Conservation (phyloP, 148 eudicot genomes). For the Rhododendron molle region DNA sequence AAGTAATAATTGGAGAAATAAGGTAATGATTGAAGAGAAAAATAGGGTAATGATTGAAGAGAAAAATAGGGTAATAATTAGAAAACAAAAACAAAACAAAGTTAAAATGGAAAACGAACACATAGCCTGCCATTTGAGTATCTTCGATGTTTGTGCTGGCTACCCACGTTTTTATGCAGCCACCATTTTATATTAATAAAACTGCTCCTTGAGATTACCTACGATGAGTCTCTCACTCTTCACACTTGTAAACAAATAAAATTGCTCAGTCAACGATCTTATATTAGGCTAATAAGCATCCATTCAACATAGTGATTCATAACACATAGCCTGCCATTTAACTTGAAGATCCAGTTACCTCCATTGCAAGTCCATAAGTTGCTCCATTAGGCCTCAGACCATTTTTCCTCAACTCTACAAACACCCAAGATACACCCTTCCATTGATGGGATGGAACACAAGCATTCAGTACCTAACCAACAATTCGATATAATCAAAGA, state of each 20-base stretch:
- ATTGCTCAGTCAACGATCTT: too few relatives aligned
- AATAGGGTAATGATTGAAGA: too few relatives aligned
- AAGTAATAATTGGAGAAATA: too few relatives aligned
- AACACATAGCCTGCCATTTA: neutral
- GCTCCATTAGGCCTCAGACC: constrained; percentile 71
- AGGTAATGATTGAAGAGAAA: too few relatives aligned
- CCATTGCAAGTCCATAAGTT: constrained; percentile 98
- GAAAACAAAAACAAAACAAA: too few relatives aligned
- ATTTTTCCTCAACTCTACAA: constrained; percentile 69
- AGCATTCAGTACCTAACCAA: constrained; percentile 73
- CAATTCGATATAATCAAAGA: neutral
- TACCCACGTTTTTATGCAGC: neutral
- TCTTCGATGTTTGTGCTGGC: neutral
- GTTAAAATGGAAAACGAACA: too few relatives aligned
- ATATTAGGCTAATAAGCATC: neutral
- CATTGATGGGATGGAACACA: constrained; percentile 77
- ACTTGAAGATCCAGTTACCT: constrained; percentile 44
- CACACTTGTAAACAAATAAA: neutral
- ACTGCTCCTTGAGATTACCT: neutral
- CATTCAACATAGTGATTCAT: neutral
- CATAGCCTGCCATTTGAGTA: too few relatives aligned
- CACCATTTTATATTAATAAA: neutral
- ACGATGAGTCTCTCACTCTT: neutral
- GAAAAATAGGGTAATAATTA: too few relatives aligned
- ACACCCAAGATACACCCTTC: constrained; percentile 97